Conservation (phyloP, 164 flowering plant species). For the Sextonia rubra region DNA sequence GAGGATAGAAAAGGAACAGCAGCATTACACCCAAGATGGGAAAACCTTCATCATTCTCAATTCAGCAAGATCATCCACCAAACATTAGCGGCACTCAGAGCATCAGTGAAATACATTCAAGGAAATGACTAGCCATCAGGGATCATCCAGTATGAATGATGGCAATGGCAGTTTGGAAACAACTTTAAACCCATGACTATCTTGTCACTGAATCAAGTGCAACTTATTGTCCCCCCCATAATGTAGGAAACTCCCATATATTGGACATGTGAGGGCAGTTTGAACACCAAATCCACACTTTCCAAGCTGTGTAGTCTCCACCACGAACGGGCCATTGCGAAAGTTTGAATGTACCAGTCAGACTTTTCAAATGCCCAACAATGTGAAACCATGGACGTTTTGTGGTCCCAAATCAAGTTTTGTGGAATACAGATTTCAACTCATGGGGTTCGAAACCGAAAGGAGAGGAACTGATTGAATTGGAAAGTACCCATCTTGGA, state of each 20-base stretch:
- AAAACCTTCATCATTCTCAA: too few relatives aligned
- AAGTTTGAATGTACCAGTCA: too few relatives aligned
- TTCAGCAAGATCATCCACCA: neutral
- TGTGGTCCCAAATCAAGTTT: neutral
- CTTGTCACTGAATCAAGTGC: neutral
- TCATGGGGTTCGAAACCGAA: conserved; percentile 8
- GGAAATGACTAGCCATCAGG: neutral
- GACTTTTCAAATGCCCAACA: neutral
- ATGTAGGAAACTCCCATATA: neutral
- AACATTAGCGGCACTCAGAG: neutral
- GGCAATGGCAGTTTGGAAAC: neutral
- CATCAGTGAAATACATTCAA: neutral
- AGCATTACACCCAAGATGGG: too few relatives aligned
- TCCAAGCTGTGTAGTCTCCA: neutral
- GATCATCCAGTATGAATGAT: neutral
- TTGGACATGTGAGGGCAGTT: neutral
- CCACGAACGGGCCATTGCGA: neutral
- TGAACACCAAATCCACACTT: neutral
- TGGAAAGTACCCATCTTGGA: neutral
- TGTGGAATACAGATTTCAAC: neutral
- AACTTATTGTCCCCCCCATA: too few relatives aligned
- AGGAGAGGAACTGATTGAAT: neutral
- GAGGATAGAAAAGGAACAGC: too few relatives aligned
- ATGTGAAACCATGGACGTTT: neutral
- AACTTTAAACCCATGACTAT: neutral